Percentiles rank a stretch among this genome's conserved stretches.
phyloP scores from a whole-genome alignment of 2,329 filamentous ascomycete genomes.

The Pseudogymnoascus sp. region DNA sequence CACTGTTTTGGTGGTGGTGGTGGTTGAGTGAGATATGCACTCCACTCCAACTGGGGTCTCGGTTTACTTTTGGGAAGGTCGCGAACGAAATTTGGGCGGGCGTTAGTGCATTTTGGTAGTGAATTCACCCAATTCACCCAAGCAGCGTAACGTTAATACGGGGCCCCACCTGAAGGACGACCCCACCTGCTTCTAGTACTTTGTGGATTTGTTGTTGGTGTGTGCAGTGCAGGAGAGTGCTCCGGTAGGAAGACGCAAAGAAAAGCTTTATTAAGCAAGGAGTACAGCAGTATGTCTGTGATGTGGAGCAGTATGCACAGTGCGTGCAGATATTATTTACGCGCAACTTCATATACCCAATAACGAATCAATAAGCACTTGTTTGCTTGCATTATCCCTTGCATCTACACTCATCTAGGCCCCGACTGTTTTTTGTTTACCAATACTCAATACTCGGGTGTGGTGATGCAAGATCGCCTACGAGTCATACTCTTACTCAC shows the following conservation, averaged over 20 bases:
- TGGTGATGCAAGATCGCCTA: background rate
- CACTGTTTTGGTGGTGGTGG: conserved; percentile 1
- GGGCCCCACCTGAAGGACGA: background rate
- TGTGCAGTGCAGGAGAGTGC: too few species aligned
- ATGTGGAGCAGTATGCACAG: background rate
- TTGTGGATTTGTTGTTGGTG: too few species aligned
- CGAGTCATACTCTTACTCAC: background rate
- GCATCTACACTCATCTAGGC: background rate
- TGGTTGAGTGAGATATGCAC: background rate
- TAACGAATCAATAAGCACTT: background rate
- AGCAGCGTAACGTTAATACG: background rate
- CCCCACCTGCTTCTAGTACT: background rate
- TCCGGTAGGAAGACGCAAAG: background rate
- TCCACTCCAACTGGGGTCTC: background rate
- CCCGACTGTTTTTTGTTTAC: background rate
- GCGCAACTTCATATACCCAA: background rate
- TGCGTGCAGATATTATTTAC: background rate
- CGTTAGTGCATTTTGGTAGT: conserved; percentile 7
- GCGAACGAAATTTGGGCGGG: conserved; percentile 4
- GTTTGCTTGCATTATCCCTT: background rate
- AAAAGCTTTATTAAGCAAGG: background rate
- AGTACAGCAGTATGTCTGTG: background rate
- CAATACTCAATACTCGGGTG: background rate
- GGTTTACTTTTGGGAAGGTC: conserved; percentile 6
- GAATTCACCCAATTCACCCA: background rate